phyloP scores from a whole-genome alignment of 345 rosid species.

The Eucalyptus decipiens region DNA sequence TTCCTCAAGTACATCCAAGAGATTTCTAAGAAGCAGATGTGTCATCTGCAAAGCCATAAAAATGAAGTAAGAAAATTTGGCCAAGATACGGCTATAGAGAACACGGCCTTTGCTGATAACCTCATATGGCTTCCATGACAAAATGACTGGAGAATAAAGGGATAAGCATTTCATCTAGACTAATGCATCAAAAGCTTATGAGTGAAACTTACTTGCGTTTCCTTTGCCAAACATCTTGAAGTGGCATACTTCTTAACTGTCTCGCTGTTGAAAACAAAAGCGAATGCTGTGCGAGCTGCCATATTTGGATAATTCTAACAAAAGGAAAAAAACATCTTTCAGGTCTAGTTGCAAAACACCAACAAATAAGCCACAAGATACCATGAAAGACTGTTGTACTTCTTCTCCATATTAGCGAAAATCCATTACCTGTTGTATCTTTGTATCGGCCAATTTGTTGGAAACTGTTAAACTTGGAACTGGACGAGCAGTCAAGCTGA shows the following conservation, averaged over 20 bases:
- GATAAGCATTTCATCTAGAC: neutral
- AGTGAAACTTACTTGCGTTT: constrained; percentile 53
- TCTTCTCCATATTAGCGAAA: neutral
- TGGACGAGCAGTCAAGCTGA: constrained; percentile 25
- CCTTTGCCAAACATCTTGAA: constrained; percentile 39
- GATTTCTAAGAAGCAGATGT: constrained; percentile 38
- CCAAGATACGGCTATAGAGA: neutral
- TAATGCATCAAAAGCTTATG: neutral
- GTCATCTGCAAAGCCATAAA: constrained; percentile 41
- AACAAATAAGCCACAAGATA: neutral
- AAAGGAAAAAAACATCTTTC: constrained; percentile 10
- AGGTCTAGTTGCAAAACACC: neutral
- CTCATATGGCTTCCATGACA: neutral
- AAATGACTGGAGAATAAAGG: neutral
- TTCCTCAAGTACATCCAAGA: constrained; percentile 62
- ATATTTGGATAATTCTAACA: constrained; percentile 54
- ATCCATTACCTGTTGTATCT: constrained; percentile 33
- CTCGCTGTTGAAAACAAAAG: constrained; percentile 34
- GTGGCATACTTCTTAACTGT: constrained; percentile 29
- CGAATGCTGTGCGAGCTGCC: constrained; percentile 52
- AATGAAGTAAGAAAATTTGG: neutral
- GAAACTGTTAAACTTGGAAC: constrained; percentile 30
- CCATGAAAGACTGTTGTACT: neutral
- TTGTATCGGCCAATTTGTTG: constrained; percentile 30
- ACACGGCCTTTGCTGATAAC: neutral